Evolutionary conservation across 176 grass and related monocot species (phyloP), one percentile per base, ranked within the genome.

Genomic region (Areca catechu): DNA sequence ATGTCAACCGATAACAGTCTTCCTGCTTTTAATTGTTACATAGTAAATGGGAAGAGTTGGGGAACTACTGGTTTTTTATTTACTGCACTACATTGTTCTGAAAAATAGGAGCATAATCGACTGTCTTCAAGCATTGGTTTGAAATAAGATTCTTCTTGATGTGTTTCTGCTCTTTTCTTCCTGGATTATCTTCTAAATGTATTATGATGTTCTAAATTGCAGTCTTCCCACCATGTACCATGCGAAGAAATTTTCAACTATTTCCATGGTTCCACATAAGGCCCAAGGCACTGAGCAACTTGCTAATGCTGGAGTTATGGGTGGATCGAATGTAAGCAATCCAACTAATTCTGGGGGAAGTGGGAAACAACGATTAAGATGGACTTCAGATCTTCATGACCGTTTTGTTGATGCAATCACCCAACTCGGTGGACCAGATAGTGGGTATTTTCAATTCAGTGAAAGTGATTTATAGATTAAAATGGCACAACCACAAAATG

Each of bases 401-500:
- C 86, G 86, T 51, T 97, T 97, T 84, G 92, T 97, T 71, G 80
- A 91, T 91, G 92, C 92, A 47, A 97, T 97, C 4, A 68, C 83
- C 7, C 86, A 97, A 51, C 92, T 97, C 48, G 92, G 92, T 71
- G 92, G 92, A 79, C 86, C 92, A 84, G 92, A 97, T 75, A 84
- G 92, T 97, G 83, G 75, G 86, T 86, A 86, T 84, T 90, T 80
- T 83, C 74, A 67, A 16, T 71, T 24, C 19, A 72, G 63, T 73
- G 48, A 54, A 67, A 25, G 12, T 71, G 56, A 53, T 56, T 56
- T 51, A 48, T 29, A 54, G 34, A 23, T 72, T 81, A 23, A 43
- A 60, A 47, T 43, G 34, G 10, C 14, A 43, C 34, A 43, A 43
- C 34, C 34, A 10, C 12, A 43, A 43, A 43, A 12, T 43, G 34